Base-by-base conservation (phyloP, 805 yeast genomes). In the Yarrowia osloensis region DNA sequence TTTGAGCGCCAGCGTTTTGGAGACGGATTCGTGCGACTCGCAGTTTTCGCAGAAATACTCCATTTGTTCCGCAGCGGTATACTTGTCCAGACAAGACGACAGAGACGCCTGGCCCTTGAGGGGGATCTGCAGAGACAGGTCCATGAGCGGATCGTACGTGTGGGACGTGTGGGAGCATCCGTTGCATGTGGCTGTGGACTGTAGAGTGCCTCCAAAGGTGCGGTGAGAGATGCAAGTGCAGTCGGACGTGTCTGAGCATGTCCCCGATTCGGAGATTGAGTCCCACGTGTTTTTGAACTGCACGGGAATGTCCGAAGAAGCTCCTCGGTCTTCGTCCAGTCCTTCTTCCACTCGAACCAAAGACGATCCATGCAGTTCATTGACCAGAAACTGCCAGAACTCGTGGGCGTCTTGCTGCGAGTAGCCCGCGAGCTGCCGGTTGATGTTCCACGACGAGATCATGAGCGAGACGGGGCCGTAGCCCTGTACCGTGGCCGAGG, bases 381-480 rank as follows among this genome's bases (percentile, higher is more conserved):
- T 90, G 42, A 94, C 81, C 31, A 94, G 74, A 75, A 94, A 93
- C 75, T 95, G 98, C 88, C 96, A 88, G 77, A 94, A 95, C 77
- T 95, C 99, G 77, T 95, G 99, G 0, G 99, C 98, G 76, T 95
- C 99, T 77, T 95, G 99, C 77, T 95, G 98, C 39, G 95, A 89
- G 71, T 93, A 93, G 1, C 99, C 99, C 0, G 98, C 97, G 68
- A 95, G 83, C 37, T 91, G 84, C 70, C 89, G 85, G 71, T 91
- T 90, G 46, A 68, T 59, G 72, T 87, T 88, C 94, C 97, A 92
- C 0, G 97, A 88, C 13, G 97, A 90, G n/a, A 85, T 82, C 61
- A 95, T 81, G 55, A 95, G 77, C 62, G 89, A 85, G 1, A 95
- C 87, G 70, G 95, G 88, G 0, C 98, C 98, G 78, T 79, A 88